These are phyloP conservation scores for Kwoniella mangroviensis DNA, from an alignment of 768 basidiomycete species.

Conservation along the genomic window DNA sequence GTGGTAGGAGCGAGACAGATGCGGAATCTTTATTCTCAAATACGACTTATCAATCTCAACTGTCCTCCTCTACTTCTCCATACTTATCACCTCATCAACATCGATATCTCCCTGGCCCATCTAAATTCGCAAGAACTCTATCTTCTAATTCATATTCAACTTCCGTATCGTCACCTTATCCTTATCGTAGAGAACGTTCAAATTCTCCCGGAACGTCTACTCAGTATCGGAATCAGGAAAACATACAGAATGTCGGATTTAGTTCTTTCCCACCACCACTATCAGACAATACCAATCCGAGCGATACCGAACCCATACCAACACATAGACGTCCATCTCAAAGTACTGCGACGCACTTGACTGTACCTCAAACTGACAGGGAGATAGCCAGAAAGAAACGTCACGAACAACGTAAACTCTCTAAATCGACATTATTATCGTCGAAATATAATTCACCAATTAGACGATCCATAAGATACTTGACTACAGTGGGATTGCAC, in stretches of 20 bases:
- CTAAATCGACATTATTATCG: not conserved
- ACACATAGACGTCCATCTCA: constrained; percentile 60
- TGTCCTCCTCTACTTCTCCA: constrained; percentile 19
- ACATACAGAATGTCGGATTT: not conserved
- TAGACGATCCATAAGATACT: not conserved
- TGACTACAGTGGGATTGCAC: not conserved
- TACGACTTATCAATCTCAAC: constrained; percentile 34
- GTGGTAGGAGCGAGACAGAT: constrained; percentile 43
- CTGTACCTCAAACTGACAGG: constrained; percentile 63
- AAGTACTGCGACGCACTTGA: constrained; percentile 62
- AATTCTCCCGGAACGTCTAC: not conserved
- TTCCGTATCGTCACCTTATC: constrained; percentile 10
- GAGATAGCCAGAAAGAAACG: constrained; percentile 74
- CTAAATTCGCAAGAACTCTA: not conserved
- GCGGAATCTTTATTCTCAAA: constrained; percentile 43
- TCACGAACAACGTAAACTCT: constrained; percentile 63
- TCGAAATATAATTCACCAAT: constrained; percentile 2
- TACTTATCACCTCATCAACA: not conserved
- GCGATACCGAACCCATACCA: not conserved
- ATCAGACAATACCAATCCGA: not conserved
- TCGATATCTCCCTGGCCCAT: not conserved
- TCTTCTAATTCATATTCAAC: constrained; percentile 21
- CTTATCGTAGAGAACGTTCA: not conserved
- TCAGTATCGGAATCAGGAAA: not conserved
- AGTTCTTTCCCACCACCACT: not conserved